A percentile compares a stretch with the other conserved stretches of the same genome.
phyloP scores from a whole-genome alignment of 2,329 filamentous ascomycete species.

The Fusarium tricinctum region DNA sequence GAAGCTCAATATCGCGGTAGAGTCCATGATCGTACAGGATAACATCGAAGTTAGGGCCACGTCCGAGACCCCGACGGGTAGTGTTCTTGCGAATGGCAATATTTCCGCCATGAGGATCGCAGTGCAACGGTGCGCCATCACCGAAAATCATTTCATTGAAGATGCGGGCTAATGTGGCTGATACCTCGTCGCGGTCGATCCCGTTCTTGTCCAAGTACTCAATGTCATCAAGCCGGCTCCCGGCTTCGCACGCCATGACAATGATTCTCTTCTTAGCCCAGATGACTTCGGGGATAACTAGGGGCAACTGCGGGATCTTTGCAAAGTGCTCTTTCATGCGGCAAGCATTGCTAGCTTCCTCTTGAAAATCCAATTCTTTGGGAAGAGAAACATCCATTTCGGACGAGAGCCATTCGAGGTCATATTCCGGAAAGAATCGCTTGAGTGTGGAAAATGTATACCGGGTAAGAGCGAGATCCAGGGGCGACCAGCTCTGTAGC shows the following conservation, averaged over 20 bases:
- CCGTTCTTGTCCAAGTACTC: constrained; percentile 85
- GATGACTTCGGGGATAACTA: constrained; percentile 89
- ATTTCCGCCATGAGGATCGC: constrained; percentile 96
- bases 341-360: constrained; percentile 86
- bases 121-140: constrained; percentile 88
- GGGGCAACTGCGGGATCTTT: constrained; percentile 78
- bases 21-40: constrained; percentile 97
- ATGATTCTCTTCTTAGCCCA: constrained; percentile 92
- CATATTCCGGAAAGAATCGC: constrained; percentile 96
- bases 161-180: constrained; percentile 87
- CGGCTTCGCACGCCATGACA: constrained; percentile 94
- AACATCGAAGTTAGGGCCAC: constrained; percentile 86
- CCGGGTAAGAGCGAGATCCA: constrained; percentile 87
- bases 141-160: constrained; percentile 99
- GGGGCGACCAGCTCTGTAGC: constrained; percentile 87
- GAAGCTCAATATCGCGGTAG: constrained; percentile 89
- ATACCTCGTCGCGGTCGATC: constrained; percentile 96
- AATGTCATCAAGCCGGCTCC: constrained; percentile 89
- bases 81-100: constrained; percentile 88
- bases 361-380: constrained; percentile 89
- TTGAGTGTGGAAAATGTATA: constrained; percentile 94
- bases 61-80: constrained; percentile 63
- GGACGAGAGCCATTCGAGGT: constrained; percentile 92
- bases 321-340: constrained; percentile 86
- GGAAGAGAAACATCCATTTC: constrained; percentile 95